Evolutionary conservation across 495 filamentous ascomycete genomes (phyloP).

Genomic region (Aspergillus nidulans): DNA sequence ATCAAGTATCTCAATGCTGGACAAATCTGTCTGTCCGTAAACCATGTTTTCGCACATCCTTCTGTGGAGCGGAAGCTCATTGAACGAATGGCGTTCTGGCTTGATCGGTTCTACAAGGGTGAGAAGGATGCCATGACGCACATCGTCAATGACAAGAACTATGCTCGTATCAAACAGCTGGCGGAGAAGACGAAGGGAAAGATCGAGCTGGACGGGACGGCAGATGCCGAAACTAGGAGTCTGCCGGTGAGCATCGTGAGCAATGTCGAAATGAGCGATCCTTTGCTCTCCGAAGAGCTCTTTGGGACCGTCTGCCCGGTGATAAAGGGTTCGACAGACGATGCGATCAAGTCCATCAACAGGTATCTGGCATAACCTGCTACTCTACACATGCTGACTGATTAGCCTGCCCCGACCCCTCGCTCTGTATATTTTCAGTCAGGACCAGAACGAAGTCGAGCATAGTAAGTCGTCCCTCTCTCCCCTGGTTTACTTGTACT

Average conservation of each 20-base stretch:
- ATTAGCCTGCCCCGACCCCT: constrained; percentile 1
- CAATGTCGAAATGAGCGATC: constrained; percentile 49
- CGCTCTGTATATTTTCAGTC: constrained; percentile 8
- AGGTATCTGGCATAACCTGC: neutral
- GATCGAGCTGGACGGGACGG: constrained; percentile 69
- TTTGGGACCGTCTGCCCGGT: constrained; percentile 84
- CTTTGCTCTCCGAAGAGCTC: constrained; percentile 70
- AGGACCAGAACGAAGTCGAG: constrained; percentile 6
- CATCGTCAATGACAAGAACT: constrained; percentile 76
- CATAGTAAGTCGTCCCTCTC: neutral
- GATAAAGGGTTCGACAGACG: constrained; percentile 25
- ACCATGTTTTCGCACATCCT: constrained; percentile 75
- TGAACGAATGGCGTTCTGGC: constrained; percentile 54
- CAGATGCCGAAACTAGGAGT: constrained; percentile 56
- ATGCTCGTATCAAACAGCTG: constrained; percentile 71
- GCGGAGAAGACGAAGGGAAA: constrained; percentile 65
- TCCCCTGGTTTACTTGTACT: neutral
- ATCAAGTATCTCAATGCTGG: constrained; percentile 76
- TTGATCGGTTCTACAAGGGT: constrained; percentile 63
- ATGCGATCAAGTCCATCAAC: constrained; percentile 17
- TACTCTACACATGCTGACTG: neutral
- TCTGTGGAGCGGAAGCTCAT: constrained; percentile 63
- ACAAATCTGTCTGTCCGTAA: constrained; percentile 70
- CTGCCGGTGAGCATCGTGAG: constrained; percentile 63
- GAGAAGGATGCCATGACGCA: constrained; percentile 51